Base-by-base conservation (phyloP, 2,329 filamentous ascomycete species). In the Balansia obtecta region DNA sequence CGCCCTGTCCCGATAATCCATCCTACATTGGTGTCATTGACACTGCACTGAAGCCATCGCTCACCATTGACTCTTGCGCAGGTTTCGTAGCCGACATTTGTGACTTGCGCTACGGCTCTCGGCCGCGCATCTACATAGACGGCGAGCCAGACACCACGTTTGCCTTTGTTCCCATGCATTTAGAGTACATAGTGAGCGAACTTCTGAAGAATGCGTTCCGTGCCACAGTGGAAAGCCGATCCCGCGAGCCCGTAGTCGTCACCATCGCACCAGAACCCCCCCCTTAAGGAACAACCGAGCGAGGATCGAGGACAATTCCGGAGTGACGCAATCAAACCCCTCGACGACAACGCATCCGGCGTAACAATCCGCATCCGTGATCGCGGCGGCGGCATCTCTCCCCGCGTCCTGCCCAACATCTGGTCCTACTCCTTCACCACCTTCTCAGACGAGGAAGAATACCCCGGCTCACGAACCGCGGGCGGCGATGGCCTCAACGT, bases 371-470 rank as follows among this genome's bases (percentile, higher is more conserved):
- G 93, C 22, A 96, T 98, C 58, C 83, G 93, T 9, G 93, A 98
- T 64, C 83, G 89, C n/a, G 93, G 93, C 46, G 91, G 91, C 41
- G 93, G 93, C 37, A 97, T 98, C 50, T 79, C 82, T 1, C 87
- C 90, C 0, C 86, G 90, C 15, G 83, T 93, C 30, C 71, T 93
- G 34, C 82, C 84, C 4, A 84, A 91, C 57, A 90, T 98, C 52
- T 98, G 93, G 90, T 90, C 89, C 7, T 98, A 97, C 65, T 93
- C 87, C 55, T 98, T 96, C 65, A 96, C 91, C 18, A 98, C 93
- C 0, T 97, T 97, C 66, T 84, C 80, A 51, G 87, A 79, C 54
- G 72, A 79, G 51, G 63, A 70, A 41, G 70, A 71, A 4, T 56
- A 69, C 45, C 64, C 67, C 32, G 67, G 66, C 18, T 66, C 70